Base-by-base conservation (phyloP, 495 filamentous ascomycete genomes). In the Amorphotheca resinae region DNA sequence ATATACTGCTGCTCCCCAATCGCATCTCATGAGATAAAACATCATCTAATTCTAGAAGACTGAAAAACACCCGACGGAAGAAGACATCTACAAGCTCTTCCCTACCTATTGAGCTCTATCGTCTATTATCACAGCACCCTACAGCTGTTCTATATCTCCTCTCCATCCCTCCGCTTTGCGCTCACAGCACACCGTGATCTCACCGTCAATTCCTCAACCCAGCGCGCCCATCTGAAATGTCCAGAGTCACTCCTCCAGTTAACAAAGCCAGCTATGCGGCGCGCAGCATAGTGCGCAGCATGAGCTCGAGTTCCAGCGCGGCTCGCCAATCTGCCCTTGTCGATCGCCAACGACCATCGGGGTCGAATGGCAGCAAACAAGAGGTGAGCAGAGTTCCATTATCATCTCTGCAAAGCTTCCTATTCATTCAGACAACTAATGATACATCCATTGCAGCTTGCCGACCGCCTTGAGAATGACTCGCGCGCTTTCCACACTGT, bases 171-270 rank as follows among this genome's bases (percentile, higher is more conserved):
- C 4, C 12, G 5, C 31, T 33, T 14, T 4, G 16, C 16, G 16
- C 16, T 15, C 12, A 33, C 7, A 30, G 4, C 31, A 33, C 12
- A n/a, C 31, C 4, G 16, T 15, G 45, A 53, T 16, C 63, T 49
- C 50, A 61, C 54, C 37, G 43, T 56, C 51, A 15, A 52, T 18
- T 21, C 22, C 32, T 35, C 32, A 44, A 11, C 41, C 30, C 18
- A 38, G 25, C 28, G 22, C 22, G 8, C 42, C 25, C 22, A 38
- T 4, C 11, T 39, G 15, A 4, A 22, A 55, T 55, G 52, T 51
- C 48, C 9, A 38, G 52, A 51, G 22, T 51, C 28, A 55, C 52
- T 22, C 45, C 49, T 16, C 49, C 44, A 39, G 43, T 47, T 2
- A 44, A 26, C 38, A 52, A 48, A 21, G 35, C 52, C 16, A 33